Conservation (phyloP, 805 yeast genomes). For the Starmerella potacharoeniae region DNA sequence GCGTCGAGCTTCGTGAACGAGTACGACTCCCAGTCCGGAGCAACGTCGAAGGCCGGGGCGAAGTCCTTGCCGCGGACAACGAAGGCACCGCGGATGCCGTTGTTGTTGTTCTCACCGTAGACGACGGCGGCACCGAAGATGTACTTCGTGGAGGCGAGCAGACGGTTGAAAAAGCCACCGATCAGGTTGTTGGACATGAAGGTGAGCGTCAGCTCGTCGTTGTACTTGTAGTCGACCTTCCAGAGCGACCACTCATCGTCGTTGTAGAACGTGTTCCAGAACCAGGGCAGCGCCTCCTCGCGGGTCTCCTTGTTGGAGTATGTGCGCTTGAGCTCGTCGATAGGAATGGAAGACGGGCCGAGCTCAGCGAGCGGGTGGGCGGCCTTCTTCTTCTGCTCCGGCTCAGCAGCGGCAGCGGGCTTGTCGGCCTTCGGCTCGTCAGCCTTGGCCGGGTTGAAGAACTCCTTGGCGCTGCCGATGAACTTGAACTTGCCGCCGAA, state of each 20-base stretch:
- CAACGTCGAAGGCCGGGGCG: constrained; percentile 90
- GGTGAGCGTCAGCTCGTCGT: constrained; percentile 91
- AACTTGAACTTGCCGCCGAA: constrained; percentile 15
- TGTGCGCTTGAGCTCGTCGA: constrained; percentile 92
- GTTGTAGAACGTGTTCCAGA: constrained; percentile 85
- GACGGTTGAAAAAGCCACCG: constrained; percentile 97
- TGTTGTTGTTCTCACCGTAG: constrained; percentile 96
- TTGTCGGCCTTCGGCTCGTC: constrained; percentile 35
- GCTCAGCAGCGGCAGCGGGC: constrained; percentile 28
- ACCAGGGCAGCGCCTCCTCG: constrained; percentile 88
- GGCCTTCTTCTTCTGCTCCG: constrained; percentile 45
- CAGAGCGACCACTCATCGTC: constrained; percentile 88
- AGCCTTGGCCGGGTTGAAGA: constrained; percentile 11
- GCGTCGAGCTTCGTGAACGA: constrained; percentile 71
- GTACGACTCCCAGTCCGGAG: constrained; percentile 99
- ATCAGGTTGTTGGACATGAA: constrained; percentile 97
- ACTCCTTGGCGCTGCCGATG: not conserved
- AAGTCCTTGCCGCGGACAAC: constrained; percentile 88
- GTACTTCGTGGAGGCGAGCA: constrained; percentile 82
- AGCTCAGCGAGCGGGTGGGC: constrained; percentile 80
- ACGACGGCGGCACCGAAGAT: constrained; percentile 89
- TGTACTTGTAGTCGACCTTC: constrained; percentile 94
- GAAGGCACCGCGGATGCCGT: constrained; percentile 93
- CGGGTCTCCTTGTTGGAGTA: constrained; percentile 98
- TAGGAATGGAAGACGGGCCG: constrained; percentile 47